A percentile compares a stretch with the other conserved stretches of the same genome.
Conservation (phyloP, 2,329 filamentous ascomycete genomes). For the Penicillium sp. region DNA sequence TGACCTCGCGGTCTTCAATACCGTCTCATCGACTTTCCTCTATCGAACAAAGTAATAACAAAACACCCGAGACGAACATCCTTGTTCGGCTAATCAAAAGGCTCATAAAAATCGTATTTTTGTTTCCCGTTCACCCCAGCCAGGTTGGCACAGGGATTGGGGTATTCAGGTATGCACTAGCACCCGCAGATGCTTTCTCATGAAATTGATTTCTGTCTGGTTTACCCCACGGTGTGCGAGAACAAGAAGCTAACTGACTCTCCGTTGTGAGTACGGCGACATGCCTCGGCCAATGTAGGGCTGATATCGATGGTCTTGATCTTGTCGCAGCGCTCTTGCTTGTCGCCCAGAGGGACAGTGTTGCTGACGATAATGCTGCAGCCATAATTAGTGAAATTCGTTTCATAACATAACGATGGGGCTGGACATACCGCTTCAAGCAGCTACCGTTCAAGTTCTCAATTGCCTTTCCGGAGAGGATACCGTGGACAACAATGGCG, state of each 20-base stretch:
- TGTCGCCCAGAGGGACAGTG: slow-evolving; percentile 78
- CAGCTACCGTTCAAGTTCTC: slow-evolving; percentile 79
- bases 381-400: background rate
- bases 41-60: background rate
- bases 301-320: slow-evolving; percentile 91
- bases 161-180: slow-evolving; percentile 1
- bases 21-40: background rate
- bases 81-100: slow-evolving; percentile 8
- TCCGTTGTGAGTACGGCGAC: slow-evolving; percentile 53
- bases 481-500: slow-evolving; percentile 93
- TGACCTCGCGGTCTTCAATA: background rate
- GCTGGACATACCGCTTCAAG: slow-evolving; percentile 47
- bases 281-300: slow-evolving; percentile 64
- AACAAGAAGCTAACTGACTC: slow-evolving; percentile 56
- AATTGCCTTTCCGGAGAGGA: slow-evolving; percentile 84
- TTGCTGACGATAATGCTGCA: slow-evolving; percentile 84
- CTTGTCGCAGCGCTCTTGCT: slow-evolving; percentile 75
- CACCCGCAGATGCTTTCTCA: slow-evolving; percentile 5
- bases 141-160: slow-evolving; percentile 19
- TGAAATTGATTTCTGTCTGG: slow-evolving; percentile 10
- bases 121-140: slow-evolving; percentile 22
- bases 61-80: slow-evolving; percentile 15
- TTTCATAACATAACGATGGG: no score
- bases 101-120: slow-evolving; percentile 28
- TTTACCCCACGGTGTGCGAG: slow-evolving; percentile 48